A percentile compares a stretch with the other conserved stretches of the same genome.
These are phyloP conservation scores for Mrakia gelida DNA, from an alignment of 768 basidiomycete species.

Conservation along the genomic window DNA sequence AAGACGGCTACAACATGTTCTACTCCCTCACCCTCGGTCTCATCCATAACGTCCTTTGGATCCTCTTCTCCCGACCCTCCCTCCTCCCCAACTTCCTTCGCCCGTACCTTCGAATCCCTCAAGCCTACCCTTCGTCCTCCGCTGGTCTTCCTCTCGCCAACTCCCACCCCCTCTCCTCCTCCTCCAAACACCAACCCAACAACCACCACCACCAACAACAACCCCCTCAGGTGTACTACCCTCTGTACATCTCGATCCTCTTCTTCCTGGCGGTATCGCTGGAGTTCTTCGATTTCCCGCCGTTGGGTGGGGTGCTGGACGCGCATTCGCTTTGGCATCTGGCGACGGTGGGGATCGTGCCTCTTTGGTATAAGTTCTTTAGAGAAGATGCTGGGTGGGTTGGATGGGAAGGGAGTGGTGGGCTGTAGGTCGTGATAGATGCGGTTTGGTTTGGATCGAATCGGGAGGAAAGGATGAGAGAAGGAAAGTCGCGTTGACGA, in stretches of 20 bases:
- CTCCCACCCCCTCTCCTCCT: slow-evolving; percentile 5
- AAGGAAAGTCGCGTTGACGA: background rate
- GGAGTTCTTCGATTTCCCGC: slow-evolving; percentile 89
- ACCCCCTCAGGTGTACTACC: slow-evolving; percentile 35
- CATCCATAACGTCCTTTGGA: slow-evolving; percentile 76
- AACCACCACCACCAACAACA: slow-evolving; percentile 49
- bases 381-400: slow-evolving; percentile 57
- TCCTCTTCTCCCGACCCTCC: slow-evolving; percentile 49
- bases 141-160: slow-evolving; percentile 34
- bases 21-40: slow-evolving; percentile 76
- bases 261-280: slow-evolving; percentile 71
- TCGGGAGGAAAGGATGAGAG: background rate
- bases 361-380: slow-evolving; percentile 82
- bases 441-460: background rate
- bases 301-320: slow-evolving; percentile 62
- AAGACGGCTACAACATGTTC: slow-evolving; percentile 83
- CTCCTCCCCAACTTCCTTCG: slow-evolving; percentile 51
- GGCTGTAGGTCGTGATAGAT: background rate
- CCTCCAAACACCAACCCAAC: slow-evolving; percentile 39
- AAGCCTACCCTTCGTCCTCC: slow-evolving; percentile 27
- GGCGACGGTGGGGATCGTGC: slow-evolving; percentile 69
- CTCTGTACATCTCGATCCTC: slow-evolving; percentile 53
- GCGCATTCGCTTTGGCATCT: slow-evolving; percentile 93
- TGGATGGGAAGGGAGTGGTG: background rate
- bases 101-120: slow-evolving; percentile 53